phyloP scores from a whole-genome alignment of 2,329 filamentous ascomycete species.

The Verticillium nonalfalfae region DNA sequence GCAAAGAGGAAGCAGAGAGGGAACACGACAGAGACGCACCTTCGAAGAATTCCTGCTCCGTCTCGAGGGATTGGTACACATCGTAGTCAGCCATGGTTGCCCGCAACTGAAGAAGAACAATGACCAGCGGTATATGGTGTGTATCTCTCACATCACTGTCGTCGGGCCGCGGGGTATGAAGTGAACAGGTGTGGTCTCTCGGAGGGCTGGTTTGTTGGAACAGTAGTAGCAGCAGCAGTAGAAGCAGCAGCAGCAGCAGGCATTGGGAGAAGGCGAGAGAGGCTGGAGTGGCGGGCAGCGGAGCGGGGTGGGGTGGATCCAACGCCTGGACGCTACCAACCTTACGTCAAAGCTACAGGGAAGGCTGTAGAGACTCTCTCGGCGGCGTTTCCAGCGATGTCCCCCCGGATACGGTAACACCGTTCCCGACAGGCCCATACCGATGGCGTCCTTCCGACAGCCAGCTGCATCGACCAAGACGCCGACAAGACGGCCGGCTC shows the following conservation, averaged over 20 bases:
- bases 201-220: neutral
- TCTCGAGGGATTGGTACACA: conserved; percentile 62
- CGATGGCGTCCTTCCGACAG: neutral
- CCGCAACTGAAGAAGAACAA: neutral
- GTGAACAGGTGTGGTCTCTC: neutral
- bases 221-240: neutral
- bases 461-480: neutral
- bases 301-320: neutral
- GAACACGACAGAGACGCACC: conserved; percentile 42
- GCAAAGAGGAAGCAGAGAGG: conserved; percentile 7
- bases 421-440: neutral
- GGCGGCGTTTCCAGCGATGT: neutral
- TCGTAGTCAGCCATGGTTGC: conserved; percentile 57
- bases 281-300: neutral
- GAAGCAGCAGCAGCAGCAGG: neutral
- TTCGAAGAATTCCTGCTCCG: conserved; percentile 84
- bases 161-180: neutral
- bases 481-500: too few species aligned
- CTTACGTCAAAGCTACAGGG: neutral
- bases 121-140: neutral
- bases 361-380: too few species aligned
- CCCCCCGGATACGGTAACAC: neutral
- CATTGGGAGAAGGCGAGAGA: neutral
- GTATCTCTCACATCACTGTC: neutral
- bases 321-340: too few species aligned